Evolutionary conservation across 495 filamentous ascomycete species (phyloP), one percentile per base, ranked within the genome.

Genomic region (Annulohypoxylon bovei): DNA sequence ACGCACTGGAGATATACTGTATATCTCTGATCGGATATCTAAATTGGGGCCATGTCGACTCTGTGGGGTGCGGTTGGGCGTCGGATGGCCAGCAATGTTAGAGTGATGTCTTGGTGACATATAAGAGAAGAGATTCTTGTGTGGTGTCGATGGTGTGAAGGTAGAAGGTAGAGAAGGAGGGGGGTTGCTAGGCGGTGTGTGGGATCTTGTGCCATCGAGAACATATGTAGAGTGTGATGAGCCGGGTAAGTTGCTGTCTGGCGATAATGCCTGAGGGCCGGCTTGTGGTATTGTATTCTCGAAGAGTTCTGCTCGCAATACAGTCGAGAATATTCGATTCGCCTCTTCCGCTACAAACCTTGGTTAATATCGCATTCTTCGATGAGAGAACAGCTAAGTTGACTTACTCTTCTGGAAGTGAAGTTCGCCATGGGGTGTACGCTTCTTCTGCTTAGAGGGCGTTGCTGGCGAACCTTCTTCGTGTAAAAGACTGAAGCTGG

Each of bases 111-210:
- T 88, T 9, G 93, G 92, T 11, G 93, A 93, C 72, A 92, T 90
- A 71, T 96, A 99, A 53, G 91, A 92, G 79, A 99, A 98, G 35
- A 99, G 88, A 74, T 98, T 98, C 81, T 98, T 98, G 77, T 97
- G 93, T 3, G 95, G 95, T 6, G 95, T 98, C 4, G 94, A 94
- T 0, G 96, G 95, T 3, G 93, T 97, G 44, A 95, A 83, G 49
- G 85, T 88, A 4, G 91, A 82, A 14, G 91, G 87, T 22, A 91
- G 80, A 35, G 86, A 82, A 11, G 88, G 84, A 23, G 86, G 80
- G 6, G 84, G 75, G 73, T 89, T 89, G 33, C 84, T 88, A 6
- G 95, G 93, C 28, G 94, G 93, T 8, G 94, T 97, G 62, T 91
- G 89, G 37, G 93, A 91, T 71, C 92, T 86, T 54, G 88, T 91